Evolutionary conservation across 176 grass and related monocot genomes (phyloP), one percentile per base, ranked within the genome.

Genomic region (Coix lacrymajobi): DNA sequence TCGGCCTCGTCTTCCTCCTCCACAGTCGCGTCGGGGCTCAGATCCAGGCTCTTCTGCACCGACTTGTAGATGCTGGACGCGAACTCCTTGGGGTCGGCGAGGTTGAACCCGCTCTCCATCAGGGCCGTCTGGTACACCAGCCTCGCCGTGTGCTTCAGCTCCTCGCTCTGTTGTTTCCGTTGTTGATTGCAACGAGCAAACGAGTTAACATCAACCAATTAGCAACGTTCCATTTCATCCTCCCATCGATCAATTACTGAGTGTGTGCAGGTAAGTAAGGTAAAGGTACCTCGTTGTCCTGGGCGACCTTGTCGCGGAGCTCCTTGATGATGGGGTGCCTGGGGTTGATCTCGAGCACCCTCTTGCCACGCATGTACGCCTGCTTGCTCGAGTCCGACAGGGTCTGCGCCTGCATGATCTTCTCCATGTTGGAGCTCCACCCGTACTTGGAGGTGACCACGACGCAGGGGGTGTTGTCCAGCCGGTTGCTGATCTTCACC

Each of bases 401-500:
- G 43, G 96, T 93, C 36, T 98, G 96, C 0, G 92, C 79, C 82
- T 95, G 92, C 96, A 98, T 98, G 84, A 95, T 98, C 90, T 98
- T 98, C 89, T 98, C 92, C 96, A 98, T 98, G 82, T 98, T 98
- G 25, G 96, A 76, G 43, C 96, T 98, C 96, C 96, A 98, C 22
- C 88, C 90, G 19, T 88, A 98, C 75, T 95, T 98, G 79, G 92
- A 95, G 15, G 92, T 93, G 5, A 98, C 92, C 1, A 98, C 96
- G 5, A 95, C 80, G 22, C 92, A 98, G 45, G 96, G 96, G 9
- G 90, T 95, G 82, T 98, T 72, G 61, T 90, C 79, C 79, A 98
- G 79, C 45, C 92, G 75, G 85, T 93, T 95, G 88, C 96, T 98
- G 79, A 98, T 86, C 88, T 98, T 98, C 63, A 98, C 96, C 0